These are phyloP conservation scores for Penicillium coprophilum DNA, from an alignment of 495 filamentous ascomycete species.

Conservation along the genomic window DNA sequence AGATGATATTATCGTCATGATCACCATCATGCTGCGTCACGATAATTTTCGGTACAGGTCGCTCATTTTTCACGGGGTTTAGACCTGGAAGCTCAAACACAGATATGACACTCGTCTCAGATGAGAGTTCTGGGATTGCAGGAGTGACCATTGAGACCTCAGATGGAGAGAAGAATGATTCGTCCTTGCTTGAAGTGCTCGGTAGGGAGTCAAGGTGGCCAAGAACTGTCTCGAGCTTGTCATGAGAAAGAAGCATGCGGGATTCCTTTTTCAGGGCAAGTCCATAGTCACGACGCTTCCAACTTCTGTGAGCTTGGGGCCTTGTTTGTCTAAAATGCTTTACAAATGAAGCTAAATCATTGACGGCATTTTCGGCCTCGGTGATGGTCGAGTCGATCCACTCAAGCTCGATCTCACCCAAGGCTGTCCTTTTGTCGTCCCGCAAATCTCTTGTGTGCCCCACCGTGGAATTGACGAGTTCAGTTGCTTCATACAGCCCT, in stretches of 20 bases:
- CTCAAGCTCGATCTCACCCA: slow-evolving; percentile 11
- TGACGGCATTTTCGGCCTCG: background rate
- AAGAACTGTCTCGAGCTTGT: slow-evolving; percentile 1
- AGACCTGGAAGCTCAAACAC: background rate
- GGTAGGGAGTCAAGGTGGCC: slow-evolving; percentile 1
- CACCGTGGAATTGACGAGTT: background rate
- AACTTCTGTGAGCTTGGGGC: background rate
- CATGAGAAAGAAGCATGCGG: background rate
- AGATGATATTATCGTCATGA: background rate
- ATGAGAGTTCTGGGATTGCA: background rate
- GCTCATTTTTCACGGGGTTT: background rate
- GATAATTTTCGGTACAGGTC: slow-evolving; percentile 6
- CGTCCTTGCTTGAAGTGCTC: background rate
- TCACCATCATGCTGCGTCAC: slow-evolving; percentile 9
- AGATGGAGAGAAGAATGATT: background rate
- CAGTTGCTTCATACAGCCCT: background rate
- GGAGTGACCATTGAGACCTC: background rate
- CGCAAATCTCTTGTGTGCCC: background rate
- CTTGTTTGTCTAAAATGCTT: background rate
- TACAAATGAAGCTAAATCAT: background rate
- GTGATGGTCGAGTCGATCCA: slow-evolving; percentile 9
- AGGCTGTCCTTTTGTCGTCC: background rate
- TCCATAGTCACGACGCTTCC: slow-evolving; percentile 1
- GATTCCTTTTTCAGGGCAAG: slow-evolving; percentile 2
- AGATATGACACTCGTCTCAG: background rate